A percentile compares a stretch with the other conserved stretches of the same genome.
phyloP scores from a whole-genome alignment of 2,329 filamentous ascomycete species.

The Diaporthe sp. region DNA sequence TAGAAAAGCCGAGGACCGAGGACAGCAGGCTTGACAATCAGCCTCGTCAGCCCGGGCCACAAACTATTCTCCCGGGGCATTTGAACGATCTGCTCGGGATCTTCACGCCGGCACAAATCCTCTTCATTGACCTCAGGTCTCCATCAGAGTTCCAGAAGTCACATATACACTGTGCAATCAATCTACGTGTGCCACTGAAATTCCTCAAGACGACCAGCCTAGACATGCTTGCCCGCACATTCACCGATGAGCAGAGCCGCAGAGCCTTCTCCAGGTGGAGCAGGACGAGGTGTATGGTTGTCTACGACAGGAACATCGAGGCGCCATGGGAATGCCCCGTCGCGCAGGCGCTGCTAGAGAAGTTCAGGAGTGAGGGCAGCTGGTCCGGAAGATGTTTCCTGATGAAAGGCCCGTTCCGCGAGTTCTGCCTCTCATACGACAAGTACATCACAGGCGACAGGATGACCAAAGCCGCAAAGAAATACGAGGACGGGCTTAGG shows the following conservation, averaged over 20 bases:
- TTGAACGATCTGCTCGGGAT: constrained; percentile 63
- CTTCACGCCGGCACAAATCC: constrained; percentile 54
- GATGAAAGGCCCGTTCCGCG: constrained; percentile 65
- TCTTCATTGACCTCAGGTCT: constrained; percentile 63
- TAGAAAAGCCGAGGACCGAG: constrained; percentile 56
- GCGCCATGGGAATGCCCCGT: constrained; percentile 62
- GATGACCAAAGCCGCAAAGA: constrained; percentile 53
- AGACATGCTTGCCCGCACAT: constrained; percentile 61
- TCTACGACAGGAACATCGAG: constrained; percentile 63
- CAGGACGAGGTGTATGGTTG: constrained; percentile 59
- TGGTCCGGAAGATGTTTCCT: constrained; percentile 65
- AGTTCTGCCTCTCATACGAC: constrained; percentile 64
- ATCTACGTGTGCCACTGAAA: constrained; percentile 60
- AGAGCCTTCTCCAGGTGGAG: constrained; percentile 58
- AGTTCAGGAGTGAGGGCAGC: constrained; percentile 54
- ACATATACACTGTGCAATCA: constrained; percentile 63
- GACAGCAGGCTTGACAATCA: constrained; percentile 43
- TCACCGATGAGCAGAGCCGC: constrained; percentile 60
- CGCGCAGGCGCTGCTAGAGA: constrained; percentile 56
- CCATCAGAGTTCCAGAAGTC: constrained; percentile 58
- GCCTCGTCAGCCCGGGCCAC: constrained; percentile 45
- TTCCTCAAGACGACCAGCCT: constrained; percentile 60
- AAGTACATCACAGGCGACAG: constrained; percentile 58
- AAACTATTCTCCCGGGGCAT: constrained; percentile 63
- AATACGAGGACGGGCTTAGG: constrained; percentile 52